These are phyloP conservation scores for Penicillium sp. DNA, from an alignment of 2,329 filamentous ascomycete genomes.

Conservation along the genomic window DNA sequence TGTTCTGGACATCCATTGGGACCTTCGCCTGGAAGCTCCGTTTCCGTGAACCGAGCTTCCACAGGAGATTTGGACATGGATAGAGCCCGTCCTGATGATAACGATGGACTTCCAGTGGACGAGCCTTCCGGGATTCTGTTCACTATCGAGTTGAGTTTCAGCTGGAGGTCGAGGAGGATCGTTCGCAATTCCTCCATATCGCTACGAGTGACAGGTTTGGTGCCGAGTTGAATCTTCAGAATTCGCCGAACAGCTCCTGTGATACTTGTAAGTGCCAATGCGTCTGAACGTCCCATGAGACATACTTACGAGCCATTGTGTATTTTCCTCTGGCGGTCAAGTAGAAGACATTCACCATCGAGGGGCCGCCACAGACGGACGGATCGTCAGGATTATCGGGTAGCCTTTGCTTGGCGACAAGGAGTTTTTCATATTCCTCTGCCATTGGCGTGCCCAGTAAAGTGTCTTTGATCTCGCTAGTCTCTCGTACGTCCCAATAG, in stretches of 20 bases:
- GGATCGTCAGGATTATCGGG: slow-evolving; percentile 47
- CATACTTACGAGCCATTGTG: slow-evolving; percentile 45
- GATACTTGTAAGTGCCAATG: slow-evolving; percentile 4
- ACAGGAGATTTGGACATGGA: slow-evolving; percentile 33
- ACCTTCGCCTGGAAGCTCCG: slow-evolving; percentile 39
- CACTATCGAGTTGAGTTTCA: slow-evolving; percentile 45
- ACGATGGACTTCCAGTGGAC: slow-evolving; percentile 22
- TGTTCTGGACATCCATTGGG: slow-evolving; percentile 42
- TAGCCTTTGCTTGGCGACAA: slow-evolving; percentile 34
- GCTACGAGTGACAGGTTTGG: slow-evolving; percentile 42
- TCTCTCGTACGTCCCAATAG: slow-evolving; percentile 51
- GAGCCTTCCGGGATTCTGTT: slow-evolving; percentile 43
- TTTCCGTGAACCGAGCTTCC: slow-evolving; percentile 28
- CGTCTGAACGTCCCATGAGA: not conserved
- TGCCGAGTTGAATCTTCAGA: slow-evolving; percentile 48
- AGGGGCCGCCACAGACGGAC: slow-evolving; percentile 41
- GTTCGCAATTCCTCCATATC: slow-evolving; percentile 49
- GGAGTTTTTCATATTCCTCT: slow-evolving; percentile 37
- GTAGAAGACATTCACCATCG: slow-evolving; percentile 48
- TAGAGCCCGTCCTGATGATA: slow-evolving; percentile 21
- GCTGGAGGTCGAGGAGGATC: slow-evolving; percentile 44
- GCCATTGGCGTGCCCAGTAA: slow-evolving; percentile 42
- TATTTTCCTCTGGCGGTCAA: slow-evolving; percentile 48
- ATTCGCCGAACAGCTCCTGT: slow-evolving; percentile 46
- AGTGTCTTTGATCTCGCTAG: slow-evolving; percentile 51